These are phyloP conservation scores for Penicillium samsonianum DNA, from an alignment of 495 filamentous ascomycete genomes.

Conservation along the genomic window DNA sequence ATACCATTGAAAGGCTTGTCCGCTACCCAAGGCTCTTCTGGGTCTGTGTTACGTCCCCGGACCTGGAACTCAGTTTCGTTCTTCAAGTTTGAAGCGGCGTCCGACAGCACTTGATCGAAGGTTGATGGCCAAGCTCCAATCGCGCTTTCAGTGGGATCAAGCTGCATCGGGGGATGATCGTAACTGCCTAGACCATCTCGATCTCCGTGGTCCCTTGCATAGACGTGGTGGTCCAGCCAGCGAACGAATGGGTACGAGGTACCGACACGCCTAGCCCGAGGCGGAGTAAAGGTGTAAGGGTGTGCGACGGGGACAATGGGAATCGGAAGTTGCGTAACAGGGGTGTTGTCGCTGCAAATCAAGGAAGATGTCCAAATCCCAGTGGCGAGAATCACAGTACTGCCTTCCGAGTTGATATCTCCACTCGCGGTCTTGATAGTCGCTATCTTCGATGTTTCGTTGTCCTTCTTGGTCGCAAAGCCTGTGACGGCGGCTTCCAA, in stretches of 20 bases:
- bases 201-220: constrained; percentile 36
- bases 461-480: constrained; percentile 2
- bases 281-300: constrained; percentile 35
- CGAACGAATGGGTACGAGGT: constrained; percentile 30
- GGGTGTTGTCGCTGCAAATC: constrained; percentile 1
- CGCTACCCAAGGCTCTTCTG: constrained; percentile 15
- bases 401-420: constrained; percentile 23
- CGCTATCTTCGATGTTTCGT: background rate
- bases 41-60: constrained; percentile 1
- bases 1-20: constrained; percentile 36
- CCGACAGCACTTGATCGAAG: constrained; percentile 31
- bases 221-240: constrained; percentile 41
- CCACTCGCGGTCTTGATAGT: constrained; percentile 23
- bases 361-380: constrained; percentile 35
- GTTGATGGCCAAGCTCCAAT: constrained; percentile 30
- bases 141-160: constrained; percentile 24
- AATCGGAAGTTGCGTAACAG: constrained; percentile 22
- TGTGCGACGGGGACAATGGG: constrained; percentile 39
- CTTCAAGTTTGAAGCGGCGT: constrained; percentile 22
- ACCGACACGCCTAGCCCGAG: constrained; percentile 16
- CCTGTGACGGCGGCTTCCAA: constrained; percentile 27
- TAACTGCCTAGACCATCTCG: constrained; percentile 38
- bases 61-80: constrained; percentile 19
- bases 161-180: constrained; percentile 28
- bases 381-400: constrained; percentile 32